Conservation (phyloP, 2,329 filamentous ascomycete species). For the Curvularia spicifera region DNA sequence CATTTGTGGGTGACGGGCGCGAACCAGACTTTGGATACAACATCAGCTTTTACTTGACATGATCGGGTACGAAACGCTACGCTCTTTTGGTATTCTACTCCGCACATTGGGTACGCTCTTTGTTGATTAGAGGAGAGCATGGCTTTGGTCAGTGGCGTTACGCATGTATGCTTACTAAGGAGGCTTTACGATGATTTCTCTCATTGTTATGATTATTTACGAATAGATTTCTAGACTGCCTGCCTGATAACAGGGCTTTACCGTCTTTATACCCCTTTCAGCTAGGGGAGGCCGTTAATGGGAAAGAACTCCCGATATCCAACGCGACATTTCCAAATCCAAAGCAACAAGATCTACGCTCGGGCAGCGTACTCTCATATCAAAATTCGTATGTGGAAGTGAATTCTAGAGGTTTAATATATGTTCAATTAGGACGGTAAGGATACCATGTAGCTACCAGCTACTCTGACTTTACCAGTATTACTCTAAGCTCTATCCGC, state of each 20-base stretch:
- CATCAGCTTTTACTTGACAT: constrained; percentile 17
- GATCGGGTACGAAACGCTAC: constrained; percentile 9
- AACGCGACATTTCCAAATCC: constrained; percentile 2
- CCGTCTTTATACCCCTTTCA: constrained; percentile 1
- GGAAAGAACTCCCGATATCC: background rate
- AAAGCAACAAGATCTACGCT: background rate
- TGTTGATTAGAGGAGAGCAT: constrained; percentile 22
- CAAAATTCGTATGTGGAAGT: background rate
- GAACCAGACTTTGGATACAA: constrained; percentile 25
- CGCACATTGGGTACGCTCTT: constrained; percentile 8
- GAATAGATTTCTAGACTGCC: constrained; percentile 18
- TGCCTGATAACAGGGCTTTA: constrained; percentile 7
- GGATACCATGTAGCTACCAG: background rate
- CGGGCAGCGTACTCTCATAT: background rate
- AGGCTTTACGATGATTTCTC: constrained; percentile 6
- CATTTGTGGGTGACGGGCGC: constrained; percentile 8
- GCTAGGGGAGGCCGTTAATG: background rate
- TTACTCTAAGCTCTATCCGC: background rate
- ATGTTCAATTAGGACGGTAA: background rate
- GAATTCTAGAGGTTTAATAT: background rate
- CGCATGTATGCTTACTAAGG: constrained; percentile 7
- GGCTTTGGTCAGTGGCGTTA: constrained; percentile 19
- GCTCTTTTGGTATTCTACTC: constrained; percentile 17
- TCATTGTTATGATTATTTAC: constrained; percentile 13
- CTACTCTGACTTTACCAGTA: background rate